Base-by-base conservation (phyloP, 2,329 filamentous ascomycete species). In the Fusarium domesticum region DNA sequence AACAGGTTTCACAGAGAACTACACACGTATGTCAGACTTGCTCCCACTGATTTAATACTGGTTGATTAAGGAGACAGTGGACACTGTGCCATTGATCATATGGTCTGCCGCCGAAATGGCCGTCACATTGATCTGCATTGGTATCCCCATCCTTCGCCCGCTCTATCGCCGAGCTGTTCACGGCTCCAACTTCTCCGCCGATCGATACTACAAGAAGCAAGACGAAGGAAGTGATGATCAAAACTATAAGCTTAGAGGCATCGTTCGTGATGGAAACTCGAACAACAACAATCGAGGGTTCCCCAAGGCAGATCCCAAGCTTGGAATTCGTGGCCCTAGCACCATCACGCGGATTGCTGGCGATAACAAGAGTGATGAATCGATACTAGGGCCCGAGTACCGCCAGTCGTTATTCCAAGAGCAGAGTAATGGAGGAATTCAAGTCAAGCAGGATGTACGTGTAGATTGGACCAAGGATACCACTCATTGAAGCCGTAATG, bases 101-200 rank as follows among this genome's bases (percentile, higher is more conserved):
- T 71, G 68, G 67, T 65, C 65, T 0, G 64, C 62, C 7, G 65
- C 66, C 35, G 67, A 71, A 36, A 62, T 68, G 16, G 54, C 64
- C 15, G 59, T 69, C 6, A 64, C 64, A 17, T 56, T 71, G 42
- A 54, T 70, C 17, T 70, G 68, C 51, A 61, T 68, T 19, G 66
- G 63, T 15, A 67, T 71, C 5, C 68, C 68, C 2, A 64, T 68
- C 10, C 56, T 67, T 6, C 59, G 65, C 0, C 68, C 68, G 1
- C 56, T 71, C 1, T 71, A 67, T 51, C 54, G 46, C 14, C 57
- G 48, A 14, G 17, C 52, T 35, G 18, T 53, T 18, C 39, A 48
- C 37, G 38, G 48, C 15, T 45, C 48, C 5, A 53, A 47, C 2
- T 23, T 43, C 10, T 45, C 40, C 12, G 34, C 47, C 17, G 45